Base-by-base conservation (phyloP, 495 filamentous ascomycete genomes). In the Durotheca rogersii region DNA sequence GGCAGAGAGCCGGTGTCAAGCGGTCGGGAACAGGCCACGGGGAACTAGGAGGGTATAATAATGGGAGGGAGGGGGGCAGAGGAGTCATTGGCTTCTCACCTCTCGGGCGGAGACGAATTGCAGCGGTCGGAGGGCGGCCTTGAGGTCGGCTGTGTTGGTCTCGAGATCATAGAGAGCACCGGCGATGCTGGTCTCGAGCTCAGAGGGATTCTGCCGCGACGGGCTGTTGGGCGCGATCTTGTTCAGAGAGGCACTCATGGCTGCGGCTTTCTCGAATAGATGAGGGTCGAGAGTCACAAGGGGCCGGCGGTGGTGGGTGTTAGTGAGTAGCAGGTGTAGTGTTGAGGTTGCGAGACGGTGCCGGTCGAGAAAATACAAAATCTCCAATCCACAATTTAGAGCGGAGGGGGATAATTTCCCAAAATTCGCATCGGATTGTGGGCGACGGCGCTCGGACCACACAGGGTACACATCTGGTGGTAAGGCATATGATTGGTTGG, bases 201-300 rank as follows among this genome's bases (percentile, higher is more conserved):
- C 93, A 52, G 89, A 93, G 56, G 93, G 93, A 73, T 83, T 89
- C 71, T 85, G 80, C 78, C 90, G 84, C 70, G 91, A 96, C 35
- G 91, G 86, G 81, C 89, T 95, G 82, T 90, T 97, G 62, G 83
- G 73, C 70, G 92, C 90, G 73, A 98, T 97, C 89, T 97, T 97
- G 85, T 92, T 92, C 73, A 93, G 77, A 67, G 86, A 79, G 61
- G 71, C 61, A 63, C 60, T 67, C 73, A 77, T 77, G 61, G 59
- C 74, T 69, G 67, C 72, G 67, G 66, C 53, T 63, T 48, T 51
- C 41, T 29, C 51, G 41, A 27, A 27, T 27, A 32, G 14, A 50
- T 48, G 21, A 29, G 25, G 56, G 27, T 42, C 49, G 29, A 52
- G 47, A 46, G 56, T 63, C 46, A 47, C 59, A 55, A 50, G 50